Evolutionary conservation across 2,329 filamentous ascomycete genomes (phyloP), one percentile per base, ranked within the genome.

Genomic region (Ophiostoma populinum): DNA sequence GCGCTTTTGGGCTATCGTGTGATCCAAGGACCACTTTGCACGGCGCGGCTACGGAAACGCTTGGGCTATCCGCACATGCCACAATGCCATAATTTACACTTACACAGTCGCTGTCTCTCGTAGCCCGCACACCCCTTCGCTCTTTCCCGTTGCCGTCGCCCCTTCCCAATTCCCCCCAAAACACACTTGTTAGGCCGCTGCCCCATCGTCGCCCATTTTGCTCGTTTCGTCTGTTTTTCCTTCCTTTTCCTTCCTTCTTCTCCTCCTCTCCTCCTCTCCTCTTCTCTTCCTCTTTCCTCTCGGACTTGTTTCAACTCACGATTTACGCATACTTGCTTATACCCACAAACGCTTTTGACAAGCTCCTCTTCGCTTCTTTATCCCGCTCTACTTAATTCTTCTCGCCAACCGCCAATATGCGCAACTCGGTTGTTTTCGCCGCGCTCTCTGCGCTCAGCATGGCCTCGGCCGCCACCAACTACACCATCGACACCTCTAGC

Each of bases 391-490:
- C 11, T 16, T 24, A 21, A 10, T 29, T 5, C 7, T 22, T 5
- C 26, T 13, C 15, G 27, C 13, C 26, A 18, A 17, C 24, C 26
- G 24, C 44, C 54, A 55, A 43, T 34, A 64, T 63, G 61, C 60
- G 58, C 46, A 50, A 50, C 43, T 51, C 53, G 42, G 42, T 56
- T 40, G 40, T 61, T 43, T 45, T 59, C 45, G 57, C 59, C 33
- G 25, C 37, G 49, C 51, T 67, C 43, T 63, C 63, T 44, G 53
- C 56, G 41, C 44, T 58, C 43, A 49, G 54, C 38, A 47, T 55
- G 40, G 58, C 56, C 7, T 9, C 12, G 6, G 32, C 35, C 42
- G 56, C 54, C 40, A 60, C 59, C 41, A 51, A 59, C 51, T 67
- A 60, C 47, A 61, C 52, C 35, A 58, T 70, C 41, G 46, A 63